A percentile compares a stretch with the other conserved stretches of the same genome.
phyloP scores from a whole-genome alignment of 805 yeast species.

The Lipomyces sp. region DNA sequence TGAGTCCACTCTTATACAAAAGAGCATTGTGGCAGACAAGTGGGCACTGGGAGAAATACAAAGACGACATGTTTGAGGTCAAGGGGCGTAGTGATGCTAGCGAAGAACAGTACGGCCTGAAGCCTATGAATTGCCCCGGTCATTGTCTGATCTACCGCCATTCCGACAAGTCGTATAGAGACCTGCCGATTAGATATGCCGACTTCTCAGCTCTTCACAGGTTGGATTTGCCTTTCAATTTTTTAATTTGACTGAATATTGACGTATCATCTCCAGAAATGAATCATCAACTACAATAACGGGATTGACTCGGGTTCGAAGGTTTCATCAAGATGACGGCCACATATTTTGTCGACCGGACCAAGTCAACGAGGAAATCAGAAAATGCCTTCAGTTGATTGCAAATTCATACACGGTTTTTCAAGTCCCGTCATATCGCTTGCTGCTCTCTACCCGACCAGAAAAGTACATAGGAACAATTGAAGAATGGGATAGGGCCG shows the following conservation, averaged over 20 bases:
- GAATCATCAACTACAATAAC: slow-evolving; percentile 94
- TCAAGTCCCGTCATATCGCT: slow-evolving; percentile 83
- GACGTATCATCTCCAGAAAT: slow-evolving; percentile 43
- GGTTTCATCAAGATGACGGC: slow-evolving; percentile 99
- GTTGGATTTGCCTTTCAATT: slow-evolving; percentile 9
- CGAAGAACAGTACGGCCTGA: slow-evolving; percentile 62
- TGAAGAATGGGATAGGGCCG: slow-evolving; percentile 93
- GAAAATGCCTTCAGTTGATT: slow-evolving; percentile 80
- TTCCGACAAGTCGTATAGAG: slow-evolving; percentile 93
- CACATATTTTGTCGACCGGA: slow-evolving; percentile 94
- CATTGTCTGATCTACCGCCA: slow-evolving; percentile 91
- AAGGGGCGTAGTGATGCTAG: slow-evolving; percentile 34
- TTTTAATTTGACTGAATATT: background rate
- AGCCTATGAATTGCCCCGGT: slow-evolving; percentile 97
- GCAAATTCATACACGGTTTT: slow-evolving; percentile 82
- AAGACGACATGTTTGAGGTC: slow-evolving; percentile 91
- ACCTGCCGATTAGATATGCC: slow-evolving; percentile 97
- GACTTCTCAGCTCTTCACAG: slow-evolving; percentile 97
- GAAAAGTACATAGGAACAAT: slow-evolving; percentile 93
- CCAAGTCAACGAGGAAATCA: slow-evolving; percentile 84
- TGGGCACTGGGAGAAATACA: slow-evolving; percentile 95
- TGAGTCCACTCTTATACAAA: slow-evolving; percentile 85
- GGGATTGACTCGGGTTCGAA: slow-evolving; percentile 93
- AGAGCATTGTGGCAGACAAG: slow-evolving; percentile 81
- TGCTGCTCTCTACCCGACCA: slow-evolving; percentile 97